Percentiles rank a stretch among this genome's conserved stretches.
phyloP scores from a whole-genome alignment of 106 monocot species.

The Agapanthus africanus region DNA sequence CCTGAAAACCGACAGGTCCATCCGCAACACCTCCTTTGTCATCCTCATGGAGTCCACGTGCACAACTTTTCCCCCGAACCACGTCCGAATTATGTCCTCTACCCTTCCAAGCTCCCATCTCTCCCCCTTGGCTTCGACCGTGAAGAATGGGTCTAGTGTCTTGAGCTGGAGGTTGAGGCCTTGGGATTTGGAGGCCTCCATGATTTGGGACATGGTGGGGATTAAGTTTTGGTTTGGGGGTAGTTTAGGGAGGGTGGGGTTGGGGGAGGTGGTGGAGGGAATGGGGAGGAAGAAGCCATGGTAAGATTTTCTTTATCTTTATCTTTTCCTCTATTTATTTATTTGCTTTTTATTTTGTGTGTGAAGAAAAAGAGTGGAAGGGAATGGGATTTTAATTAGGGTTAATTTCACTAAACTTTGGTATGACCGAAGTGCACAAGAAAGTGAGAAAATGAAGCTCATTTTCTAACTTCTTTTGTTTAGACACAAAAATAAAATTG shows the following conservation, averaged over 20 bases:
- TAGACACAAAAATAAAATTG: too few species aligned
- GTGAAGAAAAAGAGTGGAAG: neutral
- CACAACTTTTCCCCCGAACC: conserved; percentile 36
- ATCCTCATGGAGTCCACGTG: conserved; percentile 65
- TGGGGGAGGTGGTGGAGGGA: neutral
- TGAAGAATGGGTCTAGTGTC: conserved; percentile 55
- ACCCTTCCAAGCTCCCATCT: conserved; percentile 50
- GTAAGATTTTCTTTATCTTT: neutral
- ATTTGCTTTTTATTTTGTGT: neutral
- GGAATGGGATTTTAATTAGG: neutral
- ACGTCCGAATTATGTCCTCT: conserved; percentile 43
- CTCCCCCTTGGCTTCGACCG: conserved; percentile 13
- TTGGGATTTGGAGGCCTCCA: conserved; percentile 34
- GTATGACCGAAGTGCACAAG: too few species aligned
- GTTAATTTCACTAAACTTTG: too few species aligned
- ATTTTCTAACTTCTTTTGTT: too few species aligned
- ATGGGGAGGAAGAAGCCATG: neutral
- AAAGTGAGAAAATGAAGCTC: too few species aligned
- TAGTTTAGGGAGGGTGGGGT: too few species aligned
- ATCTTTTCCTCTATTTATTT: too few species aligned
- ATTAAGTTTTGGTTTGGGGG: neutral
- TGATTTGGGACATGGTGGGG: conserved; percentile 64
- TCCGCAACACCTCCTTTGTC: conserved; percentile 33
- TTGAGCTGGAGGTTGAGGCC: conserved; percentile 37
- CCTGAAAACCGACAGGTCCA: conserved; percentile 57